Evolutionary conservation across 2,329 filamentous ascomycete genomes (phyloP).

Genomic region (Lachnellula willkommii): DNA sequence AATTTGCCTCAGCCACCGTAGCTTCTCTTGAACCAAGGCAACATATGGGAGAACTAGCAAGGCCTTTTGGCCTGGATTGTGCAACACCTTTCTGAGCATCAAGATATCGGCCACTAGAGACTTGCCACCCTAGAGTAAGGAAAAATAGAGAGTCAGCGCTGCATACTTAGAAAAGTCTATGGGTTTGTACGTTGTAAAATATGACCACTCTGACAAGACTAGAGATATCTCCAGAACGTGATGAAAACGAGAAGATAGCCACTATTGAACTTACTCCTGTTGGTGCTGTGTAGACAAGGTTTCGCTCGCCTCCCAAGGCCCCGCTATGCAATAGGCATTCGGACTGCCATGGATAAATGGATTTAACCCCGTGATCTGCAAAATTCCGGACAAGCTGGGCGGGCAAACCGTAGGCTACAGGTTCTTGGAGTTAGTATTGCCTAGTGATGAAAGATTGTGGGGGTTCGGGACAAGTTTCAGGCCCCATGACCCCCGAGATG

Average conservation of each 20-base stretch:
- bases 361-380: conserved; percentile 58
- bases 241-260: background rate
- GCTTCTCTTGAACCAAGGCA: conserved; percentile 73
- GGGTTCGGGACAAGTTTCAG: too few relatives aligned
- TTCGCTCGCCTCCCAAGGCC: conserved; percentile 58
- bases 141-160: background rate
- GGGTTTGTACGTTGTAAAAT: background rate
- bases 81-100: conserved; percentile 66
- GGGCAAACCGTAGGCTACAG: conserved; percentile 54
- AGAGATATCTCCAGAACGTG: background rate
- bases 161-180: background rate
- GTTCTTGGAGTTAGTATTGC: too few relatives aligned
- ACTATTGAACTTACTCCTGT: conserved; percentile 44
- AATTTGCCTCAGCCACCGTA: conserved; percentile 65
- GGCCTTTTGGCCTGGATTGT: conserved; percentile 58
- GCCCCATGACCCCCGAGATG: too few relatives aligned
- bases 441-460: too few relatives aligned
- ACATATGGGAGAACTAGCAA: conserved; percentile 72
- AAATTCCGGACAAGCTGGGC: conserved; percentile 58
- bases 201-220: background rate
- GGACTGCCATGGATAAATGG: conserved; percentile 76
- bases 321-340: conserved; percentile 65
- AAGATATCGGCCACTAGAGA: conserved; percentile 68
- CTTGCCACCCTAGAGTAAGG: conserved; percentile 54
- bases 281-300: conserved; percentile 74